Percentiles rank a stretch among this genome's conserved stretches.
Conservation (phyloP, 2,329 filamentous ascomycete species). For the Dryadomyces quercivorus region DNA sequence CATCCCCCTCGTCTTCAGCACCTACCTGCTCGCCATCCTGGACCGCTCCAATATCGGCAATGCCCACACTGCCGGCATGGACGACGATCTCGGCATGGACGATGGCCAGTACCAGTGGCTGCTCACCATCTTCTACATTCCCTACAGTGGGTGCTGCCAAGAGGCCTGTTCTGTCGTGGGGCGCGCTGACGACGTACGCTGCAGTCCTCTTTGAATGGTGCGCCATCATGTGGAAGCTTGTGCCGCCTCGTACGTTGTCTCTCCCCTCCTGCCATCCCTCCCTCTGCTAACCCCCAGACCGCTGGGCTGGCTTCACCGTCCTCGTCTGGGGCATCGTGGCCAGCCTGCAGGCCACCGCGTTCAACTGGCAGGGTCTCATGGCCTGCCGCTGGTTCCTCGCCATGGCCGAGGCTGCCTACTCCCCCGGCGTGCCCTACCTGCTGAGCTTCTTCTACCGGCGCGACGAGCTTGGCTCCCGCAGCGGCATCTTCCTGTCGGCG, state of each 20-base stretch:
- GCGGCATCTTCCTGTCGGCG: constrained; percentile 57
- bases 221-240: constrained; percentile 29
- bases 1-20: constrained; percentile 19
- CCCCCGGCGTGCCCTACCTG: constrained; percentile 28
- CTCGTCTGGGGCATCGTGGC: constrained; percentile 19
- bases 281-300: constrained; percentile 10
- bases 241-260: constrained; percentile 23
- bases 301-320: constrained; percentile 17
- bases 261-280: background rate
- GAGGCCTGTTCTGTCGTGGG: too few species aligned
- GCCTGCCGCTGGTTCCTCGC: constrained; percentile 28
- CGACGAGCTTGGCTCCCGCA: constrained; percentile 55
- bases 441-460: constrained; percentile 34
- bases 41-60: constrained; percentile 17
- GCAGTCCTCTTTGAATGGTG: constrained; percentile 27
- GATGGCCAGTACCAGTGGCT: constrained; percentile 29
- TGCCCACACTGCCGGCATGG: constrained; percentile 15
- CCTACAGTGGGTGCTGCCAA: constrained; percentile 21
- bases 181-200: background rate
- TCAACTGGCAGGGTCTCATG: constrained; percentile 23
- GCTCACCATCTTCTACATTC: constrained; percentile 32
- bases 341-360: constrained; percentile 20
- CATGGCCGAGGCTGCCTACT: constrained; percentile 30
- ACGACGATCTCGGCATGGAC: constrained; percentile 22
- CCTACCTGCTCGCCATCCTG: constrained; percentile 15